Evolutionary conservation across 495 filamentous ascomycete genomes (phyloP).

Genomic region (Penicillium mononematosum): DNA sequence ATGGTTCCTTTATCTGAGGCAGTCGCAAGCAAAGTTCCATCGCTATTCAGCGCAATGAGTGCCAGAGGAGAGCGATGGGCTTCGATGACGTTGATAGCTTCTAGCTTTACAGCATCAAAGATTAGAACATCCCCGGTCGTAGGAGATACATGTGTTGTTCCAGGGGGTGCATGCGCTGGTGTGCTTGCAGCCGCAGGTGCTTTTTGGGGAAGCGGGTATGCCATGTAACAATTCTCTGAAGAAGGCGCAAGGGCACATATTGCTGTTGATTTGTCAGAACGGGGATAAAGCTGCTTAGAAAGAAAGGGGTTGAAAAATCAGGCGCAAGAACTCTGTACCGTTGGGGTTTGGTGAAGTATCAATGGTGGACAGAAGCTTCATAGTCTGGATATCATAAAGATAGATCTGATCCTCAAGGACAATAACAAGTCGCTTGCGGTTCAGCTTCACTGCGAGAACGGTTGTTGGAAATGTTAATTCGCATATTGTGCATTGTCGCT

Average conservation of each 20-base stretch:
- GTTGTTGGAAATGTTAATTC: conserved; percentile 96
- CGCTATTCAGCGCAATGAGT: conserved; percentile 83
- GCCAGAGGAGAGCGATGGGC: conserved; percentile 92
- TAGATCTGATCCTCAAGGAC: conserved; percentile 95
- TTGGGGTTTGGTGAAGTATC: conserved; percentile 89
- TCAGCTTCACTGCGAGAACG: conserved; percentile 87
- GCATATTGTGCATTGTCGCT: conserved; percentile 95
- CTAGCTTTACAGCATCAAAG: conserved; percentile 80
- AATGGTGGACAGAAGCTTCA: conserved; percentile 87
- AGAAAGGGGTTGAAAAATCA: neutral
- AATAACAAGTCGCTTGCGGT: conserved; percentile 89
- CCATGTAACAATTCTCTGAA: conserved; percentile 92
- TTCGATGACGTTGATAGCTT: conserved; percentile 88
- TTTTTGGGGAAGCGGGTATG: conserved; percentile 88
- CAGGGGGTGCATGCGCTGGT: conserved; percentile 83
- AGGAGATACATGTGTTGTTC: conserved; percentile 67
- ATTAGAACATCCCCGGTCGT: conserved; percentile 91
- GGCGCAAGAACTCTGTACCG: conserved; percentile 48
- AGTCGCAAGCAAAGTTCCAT: conserved; percentile 90
- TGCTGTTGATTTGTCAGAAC: conserved; percentile 47
- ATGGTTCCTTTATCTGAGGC: conserved; percentile 97
- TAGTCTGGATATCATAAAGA: conserved; percentile 96
- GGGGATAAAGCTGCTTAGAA: conserved; percentile 10
- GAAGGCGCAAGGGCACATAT: conserved; percentile 91
- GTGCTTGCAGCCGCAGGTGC: conserved; percentile 60